phyloP scores from a whole-genome alignment of 306 rosid genomes.

The Crotalaria pallida region DNA sequence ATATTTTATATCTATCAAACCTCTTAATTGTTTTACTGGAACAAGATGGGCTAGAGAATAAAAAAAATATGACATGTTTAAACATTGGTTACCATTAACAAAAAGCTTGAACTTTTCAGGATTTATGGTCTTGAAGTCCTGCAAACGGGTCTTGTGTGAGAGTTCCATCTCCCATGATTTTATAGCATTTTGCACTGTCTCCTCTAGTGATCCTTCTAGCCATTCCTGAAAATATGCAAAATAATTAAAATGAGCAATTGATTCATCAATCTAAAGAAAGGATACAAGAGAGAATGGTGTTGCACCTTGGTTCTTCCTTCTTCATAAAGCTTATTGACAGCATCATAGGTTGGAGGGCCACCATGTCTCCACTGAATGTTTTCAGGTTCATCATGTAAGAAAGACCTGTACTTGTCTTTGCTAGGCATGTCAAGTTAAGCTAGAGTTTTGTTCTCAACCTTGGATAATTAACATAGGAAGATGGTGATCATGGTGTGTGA shows the following conservation, averaged over 20 bases:
- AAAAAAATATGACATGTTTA: not conserved
- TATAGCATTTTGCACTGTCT: constrained; percentile 53
- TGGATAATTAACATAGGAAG: not conserved
- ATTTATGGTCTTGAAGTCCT: constrained; percentile 30
- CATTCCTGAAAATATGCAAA: constrained; percentile 37
- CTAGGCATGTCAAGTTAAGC: constrained; percentile 17
- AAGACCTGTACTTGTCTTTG: constrained; percentile 55
- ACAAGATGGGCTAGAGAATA: not conserved
- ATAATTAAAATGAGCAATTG: not conserved
- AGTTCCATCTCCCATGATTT: constrained; percentile 38
- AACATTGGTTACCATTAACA: constrained; percentile 21
- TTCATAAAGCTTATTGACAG: constrained; percentile 56
- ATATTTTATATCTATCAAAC: not conserved
- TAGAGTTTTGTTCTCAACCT: not conserved
- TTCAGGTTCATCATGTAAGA: constrained; percentile 39
- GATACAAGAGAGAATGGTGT: not conserved
- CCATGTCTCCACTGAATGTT: constrained; percentile 60
- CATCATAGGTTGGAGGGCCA: constrained; percentile 53
- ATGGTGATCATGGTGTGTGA: not conserved
- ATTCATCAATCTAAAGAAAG: not conserved
- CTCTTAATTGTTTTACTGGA: not conserved
- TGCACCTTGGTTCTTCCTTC: constrained; percentile 60
- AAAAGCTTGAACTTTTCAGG: constrained; percentile 30
- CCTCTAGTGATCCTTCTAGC: constrained; percentile 63
- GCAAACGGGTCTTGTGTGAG: constrained; percentile 28